phyloP scores from a whole-genome alignment of 1,284 basidiomycete genomes.

The Schizopora paradoxa region DNA sequence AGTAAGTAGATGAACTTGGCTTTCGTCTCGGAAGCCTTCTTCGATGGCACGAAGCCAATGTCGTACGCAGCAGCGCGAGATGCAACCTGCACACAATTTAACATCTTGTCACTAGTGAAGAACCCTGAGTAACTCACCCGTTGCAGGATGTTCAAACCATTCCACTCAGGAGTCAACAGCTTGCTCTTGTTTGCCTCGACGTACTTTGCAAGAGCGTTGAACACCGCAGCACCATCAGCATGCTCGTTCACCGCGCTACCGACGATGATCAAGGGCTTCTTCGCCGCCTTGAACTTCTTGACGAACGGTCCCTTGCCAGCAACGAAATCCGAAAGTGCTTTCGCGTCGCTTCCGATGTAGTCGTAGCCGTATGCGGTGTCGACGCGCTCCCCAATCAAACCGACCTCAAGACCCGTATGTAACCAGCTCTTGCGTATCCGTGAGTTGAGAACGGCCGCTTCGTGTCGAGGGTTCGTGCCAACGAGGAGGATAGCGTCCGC shows the following conservation, averaged over 20 bases:
- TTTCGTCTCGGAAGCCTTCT: conserved; percentile 66
- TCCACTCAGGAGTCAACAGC: conserved; percentile 89
- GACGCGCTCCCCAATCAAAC: conserved; percentile 86
- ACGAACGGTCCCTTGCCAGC: conserved; percentile 77
- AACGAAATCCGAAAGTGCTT: conserved; percentile 78
- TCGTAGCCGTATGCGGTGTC: conserved; percentile 94
- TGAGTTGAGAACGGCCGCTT: conserved; percentile 96
- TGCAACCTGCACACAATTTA: conserved; percentile 48
- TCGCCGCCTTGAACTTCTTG: conserved; percentile 84
- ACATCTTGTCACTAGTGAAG: background rate
- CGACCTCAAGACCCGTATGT: conserved; percentile 80
- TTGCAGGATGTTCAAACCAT: conserved; percentile 91
- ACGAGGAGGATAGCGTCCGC: conserved; percentile 93
- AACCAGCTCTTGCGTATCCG: conserved; percentile 95
- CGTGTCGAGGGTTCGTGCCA: conserved; percentile 96
- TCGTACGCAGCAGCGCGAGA: conserved; percentile 96
- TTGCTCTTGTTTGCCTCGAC: conserved; percentile 74
- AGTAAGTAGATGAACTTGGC: conserved; percentile 98
- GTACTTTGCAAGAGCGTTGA: conserved; percentile 76
- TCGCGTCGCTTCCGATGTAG: conserved; percentile 78
- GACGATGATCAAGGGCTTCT: conserved; percentile 92
- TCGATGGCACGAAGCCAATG: conserved; percentile 85
- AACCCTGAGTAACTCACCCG: conserved; percentile 48
- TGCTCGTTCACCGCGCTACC: conserved; percentile 88
- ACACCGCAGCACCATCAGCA: conserved; percentile 77